A percentile compares a stretch with the other conserved stretches of the same genome.
Conservation (phyloP, 139 green algal species). For the Desmodesmus armatus region DNA sequence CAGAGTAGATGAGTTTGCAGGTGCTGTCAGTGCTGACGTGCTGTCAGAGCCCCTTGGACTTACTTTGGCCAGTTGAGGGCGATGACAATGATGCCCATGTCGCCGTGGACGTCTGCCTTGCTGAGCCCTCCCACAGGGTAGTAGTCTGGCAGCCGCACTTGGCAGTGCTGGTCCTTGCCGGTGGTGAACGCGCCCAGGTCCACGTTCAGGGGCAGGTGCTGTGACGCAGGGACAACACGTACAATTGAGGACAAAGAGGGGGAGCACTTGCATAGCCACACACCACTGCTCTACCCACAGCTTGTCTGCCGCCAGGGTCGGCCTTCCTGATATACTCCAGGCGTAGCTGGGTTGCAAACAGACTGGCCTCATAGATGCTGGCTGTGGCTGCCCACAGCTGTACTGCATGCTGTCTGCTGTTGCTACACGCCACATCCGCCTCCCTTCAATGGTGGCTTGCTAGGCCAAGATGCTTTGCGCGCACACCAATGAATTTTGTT, state of each 20-base stretch:
- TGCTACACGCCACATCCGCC: no score
- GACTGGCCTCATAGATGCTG: no score
- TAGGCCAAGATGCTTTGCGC: no score
- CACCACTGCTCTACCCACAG: neutral
- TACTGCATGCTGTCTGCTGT: no score
- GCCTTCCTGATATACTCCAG: neutral
- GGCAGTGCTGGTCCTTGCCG: neutral
- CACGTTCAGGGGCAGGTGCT: conserved; percentile 34
- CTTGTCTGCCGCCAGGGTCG: no score
- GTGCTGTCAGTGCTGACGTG: no score
- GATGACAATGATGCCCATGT: conserved; percentile 44
- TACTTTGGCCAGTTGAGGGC: conserved; percentile 29
- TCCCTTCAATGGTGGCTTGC: no score
- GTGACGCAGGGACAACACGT: neutral
- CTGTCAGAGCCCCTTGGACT: neutral
- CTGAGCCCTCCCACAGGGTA: neutral
- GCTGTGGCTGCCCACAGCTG: no score
- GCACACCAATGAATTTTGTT: no score
- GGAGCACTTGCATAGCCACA: neutral
- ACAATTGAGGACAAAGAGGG: neutral
- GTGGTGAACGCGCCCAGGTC: conserved; percentile 31
- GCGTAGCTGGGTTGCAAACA: no score
- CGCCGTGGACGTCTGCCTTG: conserved; percentile 10
- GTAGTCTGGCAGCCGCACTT: conserved; percentile 10
- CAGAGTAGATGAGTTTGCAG: no score